Evolutionary conservation across 495 filamentous ascomycete species (phyloP), one percentile per base, ranked within the genome.

Genomic region (Daldinia decipiens): DNA sequence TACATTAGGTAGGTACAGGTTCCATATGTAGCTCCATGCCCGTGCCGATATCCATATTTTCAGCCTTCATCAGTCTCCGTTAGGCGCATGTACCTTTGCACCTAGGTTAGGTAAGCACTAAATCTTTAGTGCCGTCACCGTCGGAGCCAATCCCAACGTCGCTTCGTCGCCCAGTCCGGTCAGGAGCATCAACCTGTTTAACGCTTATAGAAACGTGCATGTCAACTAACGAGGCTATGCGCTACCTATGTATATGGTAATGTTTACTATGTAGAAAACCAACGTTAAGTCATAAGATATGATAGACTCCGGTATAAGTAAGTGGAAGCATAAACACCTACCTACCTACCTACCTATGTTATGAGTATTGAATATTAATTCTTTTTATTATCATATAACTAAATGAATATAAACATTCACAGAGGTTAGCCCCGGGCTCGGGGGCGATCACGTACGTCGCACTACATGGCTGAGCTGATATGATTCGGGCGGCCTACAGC

Each of bases 61-160:
- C 36, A 38, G 50, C 53, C 51, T 39, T 66, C 27, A 6, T 39
- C 54, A 58, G 62, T 54, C 62, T 65, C 47, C 19, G 43, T 47
- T 47, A 47, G 43, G 19, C 43, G 43, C 43, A 21, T 47, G 6
- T 47, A 47, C 43, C 21, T 5, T 24, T 4, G 43, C 24, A 24
- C 43, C 17, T 47, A n/a, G n/a, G n/a, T n/a, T n/a, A n/a, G n/a
- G n/a, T n/a, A 47, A 24, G 43, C 43, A 24, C 43, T 47, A 47
- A 24, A 24, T 47, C 7, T 24, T 47, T 47, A 21, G 43, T 47
- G 43, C 17, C 43, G 9, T 21, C 4, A 11, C 11, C 21, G 1
- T 21, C 19, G 21, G 43, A 47, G 19, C 43, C 43, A 47, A 47
- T 47, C 43, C 17, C 43, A 24, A 47, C 43, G 43, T 47, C 43